Evolutionary conservation across 495 filamentous ascomycete genomes (phyloP), one percentile per base, ranked within the genome.

Genomic region (Penicillium fimorum): DNA sequence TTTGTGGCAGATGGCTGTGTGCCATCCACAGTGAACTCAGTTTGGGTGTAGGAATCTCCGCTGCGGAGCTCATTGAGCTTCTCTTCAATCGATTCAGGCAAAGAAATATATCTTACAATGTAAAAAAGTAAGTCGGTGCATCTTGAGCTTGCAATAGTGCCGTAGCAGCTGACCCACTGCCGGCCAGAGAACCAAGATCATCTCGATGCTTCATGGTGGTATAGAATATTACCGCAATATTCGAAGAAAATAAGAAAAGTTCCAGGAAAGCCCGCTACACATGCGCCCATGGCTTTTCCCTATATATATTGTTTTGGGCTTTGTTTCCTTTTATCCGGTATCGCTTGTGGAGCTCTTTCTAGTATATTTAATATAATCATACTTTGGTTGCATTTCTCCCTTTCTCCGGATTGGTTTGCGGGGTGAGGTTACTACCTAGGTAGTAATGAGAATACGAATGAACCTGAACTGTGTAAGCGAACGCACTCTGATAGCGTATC

Each of bases 1-100:
- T 92, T 90, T 12, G 61, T 58, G 9, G 62, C 43, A 18, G 80
- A 79, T 7, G 90, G 88, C 54, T 88, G 84, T 12, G 79, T 71
- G 45, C 74, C 71, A 29, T 72, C 78, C 40, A 79, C 68, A 62
- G 88, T 79, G 76, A 94, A 94, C 47, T 82, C 82, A 15, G 84
- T 87, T 42, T 74, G 72, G 13, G 81, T 82, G 62, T 87, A 89
- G 2, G 84, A 87, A 65, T 88, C 81, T 10, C 77, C 77, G 59
- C 72, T 75, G 38, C 7, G 8, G 32, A 20, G 20, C 1, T 41
- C 10, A 53, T 29, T 54, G 5, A 48, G n/a, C 20, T 41, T 50
- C n/a, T 43, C 40, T 22, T 18, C 30, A 3, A 25, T n/a, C 3
- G 24, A 10, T n/a, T 12, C 0, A 24, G 25, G 2, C 3, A 11